Evolutionary conservation across 306 rosid species (phyloP).

Genomic region (Abrus precatorius): DNA sequence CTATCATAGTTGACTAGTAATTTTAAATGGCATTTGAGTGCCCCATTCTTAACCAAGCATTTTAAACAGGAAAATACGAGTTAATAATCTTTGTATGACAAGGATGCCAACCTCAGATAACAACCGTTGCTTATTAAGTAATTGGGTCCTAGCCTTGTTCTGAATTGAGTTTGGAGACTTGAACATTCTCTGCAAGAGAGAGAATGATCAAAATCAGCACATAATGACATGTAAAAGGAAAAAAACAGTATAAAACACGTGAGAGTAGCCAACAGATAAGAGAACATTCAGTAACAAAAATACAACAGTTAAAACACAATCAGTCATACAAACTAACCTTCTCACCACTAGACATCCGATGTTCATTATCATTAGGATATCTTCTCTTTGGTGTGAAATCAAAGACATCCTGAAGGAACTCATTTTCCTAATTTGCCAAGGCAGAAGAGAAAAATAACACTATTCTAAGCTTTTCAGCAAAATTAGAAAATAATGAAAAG

Average conservation of each 20-base stretch:
- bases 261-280: not conserved
- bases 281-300: slow-evolving; percentile 20
- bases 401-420: slow-evolving; percentile 78
- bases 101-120: slow-evolving; percentile 64
- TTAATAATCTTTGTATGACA: not conserved
- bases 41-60: slow-evolving; percentile 19
- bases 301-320: slow-evolving; percentile 2
- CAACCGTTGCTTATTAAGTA: slow-evolving; percentile 79
- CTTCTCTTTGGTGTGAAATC: slow-evolving; percentile 76
- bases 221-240: not conserved
- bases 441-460: not conserved
- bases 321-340: slow-evolving; percentile 59
- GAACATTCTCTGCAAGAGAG: slow-evolving; percentile 67
- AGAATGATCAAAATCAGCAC: slow-evolving; percentile 10
- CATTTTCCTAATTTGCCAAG: slow-evolving; percentile 67
- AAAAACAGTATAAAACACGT: not conserved
- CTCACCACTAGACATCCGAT: slow-evolving; percentile 70
- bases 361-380: slow-evolving; percentile 58
- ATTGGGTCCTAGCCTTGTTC: slow-evolving; percentile 86
- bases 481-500: slow-evolving; percentile 15
- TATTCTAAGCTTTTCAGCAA: not conserved
- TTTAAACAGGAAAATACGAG: slow-evolving; percentile 5
- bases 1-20: not conserved
- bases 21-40: not conserved
- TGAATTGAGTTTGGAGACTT: slow-evolving; percentile 75